phyloP scores from a whole-genome alignment of 23 red algal genomes.

The Cyanidioschyzon merolae region DNA sequence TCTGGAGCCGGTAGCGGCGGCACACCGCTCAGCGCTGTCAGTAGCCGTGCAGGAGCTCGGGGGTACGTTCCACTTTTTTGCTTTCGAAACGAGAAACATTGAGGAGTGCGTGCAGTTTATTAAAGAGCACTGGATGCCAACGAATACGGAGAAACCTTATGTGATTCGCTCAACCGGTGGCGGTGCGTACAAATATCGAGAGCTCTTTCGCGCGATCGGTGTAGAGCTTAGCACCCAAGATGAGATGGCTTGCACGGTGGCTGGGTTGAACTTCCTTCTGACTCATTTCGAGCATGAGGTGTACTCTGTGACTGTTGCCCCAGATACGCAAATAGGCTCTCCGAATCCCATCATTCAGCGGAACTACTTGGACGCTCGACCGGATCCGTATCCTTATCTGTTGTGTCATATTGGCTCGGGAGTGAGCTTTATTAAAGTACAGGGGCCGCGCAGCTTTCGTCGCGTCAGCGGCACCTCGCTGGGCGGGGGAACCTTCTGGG shows the following conservation, averaged over 20 bases:
- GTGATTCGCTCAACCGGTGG: constrained; percentile 81
- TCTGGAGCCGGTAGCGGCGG: constrained; percentile 35
- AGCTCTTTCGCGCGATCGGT: constrained; percentile 57
- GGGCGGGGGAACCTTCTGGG: constrained; percentile 94
- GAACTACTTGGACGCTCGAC: constrained; percentile 23
- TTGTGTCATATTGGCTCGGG: constrained; percentile 88
- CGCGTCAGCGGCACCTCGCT: constrained; percentile 73
- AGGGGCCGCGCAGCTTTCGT: constrained; percentile 47
- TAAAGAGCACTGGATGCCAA: constrained; percentile 35
- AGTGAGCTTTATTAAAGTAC: constrained; percentile 80
- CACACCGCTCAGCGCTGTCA: constrained; percentile 36
- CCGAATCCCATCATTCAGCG: constrained; percentile 6
- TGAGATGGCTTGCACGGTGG: constrained; percentile 86
- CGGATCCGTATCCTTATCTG: constrained; percentile 79
- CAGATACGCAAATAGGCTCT: neutral
- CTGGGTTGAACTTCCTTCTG: constrained; percentile 81
- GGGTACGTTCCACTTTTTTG: constrained; percentile 78
- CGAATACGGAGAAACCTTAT: neutral
- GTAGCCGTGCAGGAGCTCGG: constrained; percentile 59
- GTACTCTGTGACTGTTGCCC: constrained; percentile 23
- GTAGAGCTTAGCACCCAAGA: constrained; percentile 47
- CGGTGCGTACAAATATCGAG: constrained; percentile 77
- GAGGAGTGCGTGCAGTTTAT: constrained; percentile 75
- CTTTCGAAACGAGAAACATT: constrained; percentile 80
- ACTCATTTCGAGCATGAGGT: constrained; percentile 68